Evolutionary conservation across 768 basidiomycete genomes (phyloP), one percentile per base, ranked within the genome.

Genomic region (Suillus discolor): DNA sequence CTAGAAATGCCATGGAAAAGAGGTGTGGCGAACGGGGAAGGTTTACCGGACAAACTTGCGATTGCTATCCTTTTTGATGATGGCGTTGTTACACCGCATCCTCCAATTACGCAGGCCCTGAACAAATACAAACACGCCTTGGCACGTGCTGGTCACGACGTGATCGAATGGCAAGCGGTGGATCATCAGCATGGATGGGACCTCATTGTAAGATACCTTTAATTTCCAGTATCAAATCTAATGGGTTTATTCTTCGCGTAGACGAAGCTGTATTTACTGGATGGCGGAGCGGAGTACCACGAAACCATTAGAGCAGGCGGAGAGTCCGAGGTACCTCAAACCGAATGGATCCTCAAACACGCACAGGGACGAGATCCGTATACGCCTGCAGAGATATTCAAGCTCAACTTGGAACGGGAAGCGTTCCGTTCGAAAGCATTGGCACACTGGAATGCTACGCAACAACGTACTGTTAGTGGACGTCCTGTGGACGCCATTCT

Each of bases 1-100:
- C 69, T 85, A 39, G 79, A 82, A 66, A 83, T 85, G 64, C 84
- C 84, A 23, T 85, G 84, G 85, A 78, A 75, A 67, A 74, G 73
- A 66, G 76, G 77, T 47, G 69, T 82, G 34, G 79, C 74, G 18
- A 76, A 76, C 13, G 83, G 80, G 11, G 62, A 71, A 49, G 77
- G 74, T 11, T 69, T 84, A 42, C 82, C 83, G 1, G 68, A 76
- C 66, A 80, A 75, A 67, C 72, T 86, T 45, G 77, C 76, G 18
- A 78, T 86, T 68, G 85, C 79, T 54, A 71, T 86, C 62, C 75
- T 86, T 59, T 81, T 81, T 75, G 83, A 86, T 61, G 84, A 86
- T 66, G 83, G 82, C 9, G 79, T 82, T 38, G 85, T 85, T 38
- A 72, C 71, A 60, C 84, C 85, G 41, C 82, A 84, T 62, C 84